Evolutionary conservation across 2,329 filamentous ascomycete species (phyloP).

Genomic region (Thielaviopsis ethacetica): DNA sequence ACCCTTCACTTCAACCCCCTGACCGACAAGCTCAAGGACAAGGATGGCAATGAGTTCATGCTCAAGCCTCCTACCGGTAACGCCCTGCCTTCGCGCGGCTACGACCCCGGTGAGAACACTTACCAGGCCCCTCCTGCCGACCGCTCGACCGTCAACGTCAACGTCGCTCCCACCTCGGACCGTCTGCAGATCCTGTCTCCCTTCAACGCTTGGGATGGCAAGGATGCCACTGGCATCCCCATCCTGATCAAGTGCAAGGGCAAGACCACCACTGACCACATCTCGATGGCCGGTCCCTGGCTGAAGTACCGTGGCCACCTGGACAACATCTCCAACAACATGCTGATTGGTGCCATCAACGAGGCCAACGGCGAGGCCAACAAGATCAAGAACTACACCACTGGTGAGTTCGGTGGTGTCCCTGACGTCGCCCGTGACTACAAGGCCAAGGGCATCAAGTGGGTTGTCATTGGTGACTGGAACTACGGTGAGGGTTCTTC

Average conservation of each 20-base stretch:
- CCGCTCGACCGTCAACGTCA: slow-evolving; percentile 55
- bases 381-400: slow-evolving; percentile 87
- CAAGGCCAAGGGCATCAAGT: slow-evolving; percentile 90
- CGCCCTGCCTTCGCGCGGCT: slow-evolving; percentile 65
- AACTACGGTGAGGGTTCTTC: slow-evolving; percentile 98
- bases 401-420: slow-evolving; percentile 69
- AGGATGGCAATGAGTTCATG: slow-evolving; percentile 91
- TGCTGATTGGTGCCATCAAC: slow-evolving; percentile 96
- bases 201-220: slow-evolving; percentile 80
- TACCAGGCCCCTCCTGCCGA: slow-evolving; percentile 89
- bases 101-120: slow-evolving; percentile 81
- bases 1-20: slow-evolving; percentile 87
- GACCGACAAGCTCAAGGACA: slow-evolving; percentile 80
- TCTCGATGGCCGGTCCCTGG: slow-evolving; percentile 94
- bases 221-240: slow-evolving; percentile 68
- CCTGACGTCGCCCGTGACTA: slow-evolving; percentile 93
- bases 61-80: slow-evolving; percentile 65
- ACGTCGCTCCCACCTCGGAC: slow-evolving; percentile 77
- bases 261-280: slow-evolving; percentile 95
- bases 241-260: slow-evolving; percentile 94
- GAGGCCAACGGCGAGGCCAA: slow-evolving; percentile 92
- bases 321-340: slow-evolving; percentile 99
- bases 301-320: slow-evolving; percentile 97
- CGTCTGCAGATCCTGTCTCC: slow-evolving; percentile 83
- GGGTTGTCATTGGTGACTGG: slow-evolving; percentile 98